These are phyloP conservation scores for Pinus tabuliformis DNA, from an alignment of 75 land plant species.

Conservation along the genomic window DNA sequence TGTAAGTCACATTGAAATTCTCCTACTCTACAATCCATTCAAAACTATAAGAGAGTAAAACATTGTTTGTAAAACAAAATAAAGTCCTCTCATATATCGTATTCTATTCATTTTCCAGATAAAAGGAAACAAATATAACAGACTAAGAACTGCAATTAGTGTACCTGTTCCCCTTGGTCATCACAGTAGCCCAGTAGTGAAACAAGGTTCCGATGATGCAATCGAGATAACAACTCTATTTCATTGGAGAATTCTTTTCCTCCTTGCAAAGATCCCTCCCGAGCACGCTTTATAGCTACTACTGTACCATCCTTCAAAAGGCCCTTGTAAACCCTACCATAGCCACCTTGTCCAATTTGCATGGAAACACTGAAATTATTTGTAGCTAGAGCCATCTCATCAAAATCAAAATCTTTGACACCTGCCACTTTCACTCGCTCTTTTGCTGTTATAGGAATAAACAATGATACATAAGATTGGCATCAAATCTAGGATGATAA, in stretches of 20 bases:
- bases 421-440: slow-evolving; percentile 61
- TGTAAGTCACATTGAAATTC: background rate
- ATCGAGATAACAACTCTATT: slow-evolving; percentile 58
- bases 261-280: slow-evolving; percentile 58
- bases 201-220: slow-evolving; percentile 65
- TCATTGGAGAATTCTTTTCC: slow-evolving; percentile 54
- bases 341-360: slow-evolving; percentile 54
- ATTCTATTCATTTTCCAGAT: slow-evolving; percentile 6
- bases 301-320: slow-evolving; percentile 32
- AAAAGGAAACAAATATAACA: slow-evolving; percentile 10
- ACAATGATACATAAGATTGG: slow-evolving; percentile 2
- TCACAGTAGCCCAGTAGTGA: slow-evolving; percentile 61
- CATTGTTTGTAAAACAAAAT: background rate
- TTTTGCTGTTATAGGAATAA: slow-evolving; percentile 28
- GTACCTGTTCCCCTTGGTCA: slow-evolving; percentile 64
- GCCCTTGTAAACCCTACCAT: slow-evolving; percentile 71
- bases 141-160: slow-evolving; percentile 5
- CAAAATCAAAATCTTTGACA: slow-evolving; percentile 41
- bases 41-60: background rate
- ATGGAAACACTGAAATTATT: slow-evolving; percentile 32
- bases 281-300: slow-evolving; percentile 72
- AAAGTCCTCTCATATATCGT: background rate
- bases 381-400: slow-evolving; percentile 54
- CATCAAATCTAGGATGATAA: background rate
- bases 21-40: background rate